Evolutionary conservation across 768 basidiomycete genomes (phyloP), one percentile per base, ranked within the genome.

Genomic region (Agaricus subrufescens): DNA sequence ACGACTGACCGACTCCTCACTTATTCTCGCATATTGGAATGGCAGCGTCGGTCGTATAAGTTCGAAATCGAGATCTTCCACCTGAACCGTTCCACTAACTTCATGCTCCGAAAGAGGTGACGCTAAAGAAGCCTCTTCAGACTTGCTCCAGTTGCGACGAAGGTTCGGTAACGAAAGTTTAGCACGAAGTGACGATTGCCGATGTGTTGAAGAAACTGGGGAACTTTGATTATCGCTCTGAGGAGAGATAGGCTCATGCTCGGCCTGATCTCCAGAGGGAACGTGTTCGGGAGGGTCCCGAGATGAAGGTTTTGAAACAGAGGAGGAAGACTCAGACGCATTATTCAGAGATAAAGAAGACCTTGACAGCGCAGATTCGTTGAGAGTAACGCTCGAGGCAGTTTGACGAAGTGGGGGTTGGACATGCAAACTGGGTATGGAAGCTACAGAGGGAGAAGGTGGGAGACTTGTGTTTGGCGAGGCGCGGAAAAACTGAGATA

Each of bases 21-120:
- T 85, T 10, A 70, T 67, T 31, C 80, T 72, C 4, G 73, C 71
- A 12, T 71, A 67, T 9, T 61, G 66, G 34, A 76, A 60, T 25
- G 72, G 65, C 42, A 61, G 72, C 0, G 80, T 70, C 0, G 89
- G 90, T 25, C 80, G 75, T 34, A 92, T 76, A 12, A 91, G 79
- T 70, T 91, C 87, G 60, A 93, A 92, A 61, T 91, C 89, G 76
- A 85, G 86, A 65, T 91, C 86, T 65, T 88, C 73, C 7, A 91
- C 86, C 54, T 92, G 89, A 4, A 56, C 47, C n/a, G 51, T 52
- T 30, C 29, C n/a, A 6, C 38, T 40, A 37, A 44, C 25, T n/a
- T 46, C 46, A 12, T 34, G 43, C 19, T 42, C 40, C 19, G 29
- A 27, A 10, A 47, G 46, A 2, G 52, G 34, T 3, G 57, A 50